phyloP scores from a whole-genome alignment of 768 basidiomycete genomes.

The Calocera cornea region DNA sequence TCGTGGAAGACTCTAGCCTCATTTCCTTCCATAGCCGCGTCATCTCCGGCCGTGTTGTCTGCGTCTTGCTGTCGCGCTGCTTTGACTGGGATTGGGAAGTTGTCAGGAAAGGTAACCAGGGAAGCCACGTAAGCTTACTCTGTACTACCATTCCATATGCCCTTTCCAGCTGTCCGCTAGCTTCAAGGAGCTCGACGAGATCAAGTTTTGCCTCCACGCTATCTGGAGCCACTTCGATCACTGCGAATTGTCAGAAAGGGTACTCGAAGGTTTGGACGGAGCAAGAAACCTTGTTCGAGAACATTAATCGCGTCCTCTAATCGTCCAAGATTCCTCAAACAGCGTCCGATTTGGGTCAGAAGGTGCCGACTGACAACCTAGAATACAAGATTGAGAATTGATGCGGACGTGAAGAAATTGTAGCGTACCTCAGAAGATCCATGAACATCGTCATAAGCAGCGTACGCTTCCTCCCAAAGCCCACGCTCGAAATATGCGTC shows the following conservation, averaged over 20 bases:
- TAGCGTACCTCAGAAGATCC: conserved; percentile 32
- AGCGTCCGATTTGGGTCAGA: conserved; percentile 65
- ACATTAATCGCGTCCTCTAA: conserved; percentile 66
- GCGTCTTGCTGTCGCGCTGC: conserved; percentile 2
- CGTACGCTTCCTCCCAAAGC: conserved; percentile 68
- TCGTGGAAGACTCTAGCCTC: background rate
- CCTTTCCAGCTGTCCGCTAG: conserved; percentile 59
- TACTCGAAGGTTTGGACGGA: background rate
- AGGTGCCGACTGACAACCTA: conserved; percentile 65
- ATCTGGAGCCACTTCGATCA: conserved; percentile 56
- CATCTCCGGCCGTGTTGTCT: background rate
- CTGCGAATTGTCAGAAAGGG: conserved; percentile 28
- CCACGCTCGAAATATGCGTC: conserved; percentile 69
- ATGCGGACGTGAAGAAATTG: background rate
- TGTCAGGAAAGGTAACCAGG: background rate
- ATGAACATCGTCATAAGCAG: conserved; percentile 38
- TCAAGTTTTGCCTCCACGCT: conserved; percentile 79
- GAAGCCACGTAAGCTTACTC: conserved; percentile 34
- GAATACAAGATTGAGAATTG: background rate
- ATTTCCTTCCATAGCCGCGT: background rate
- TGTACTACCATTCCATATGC: conserved; percentile 75
- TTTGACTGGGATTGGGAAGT: background rate
- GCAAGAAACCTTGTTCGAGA: conserved; percentile 54
- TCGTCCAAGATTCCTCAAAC: conserved; percentile 63
- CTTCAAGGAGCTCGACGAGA: conserved; percentile 81